Conservation (phyloP, 2,329 filamentous ascomycete species). For the Fusarium graminum region DNA sequence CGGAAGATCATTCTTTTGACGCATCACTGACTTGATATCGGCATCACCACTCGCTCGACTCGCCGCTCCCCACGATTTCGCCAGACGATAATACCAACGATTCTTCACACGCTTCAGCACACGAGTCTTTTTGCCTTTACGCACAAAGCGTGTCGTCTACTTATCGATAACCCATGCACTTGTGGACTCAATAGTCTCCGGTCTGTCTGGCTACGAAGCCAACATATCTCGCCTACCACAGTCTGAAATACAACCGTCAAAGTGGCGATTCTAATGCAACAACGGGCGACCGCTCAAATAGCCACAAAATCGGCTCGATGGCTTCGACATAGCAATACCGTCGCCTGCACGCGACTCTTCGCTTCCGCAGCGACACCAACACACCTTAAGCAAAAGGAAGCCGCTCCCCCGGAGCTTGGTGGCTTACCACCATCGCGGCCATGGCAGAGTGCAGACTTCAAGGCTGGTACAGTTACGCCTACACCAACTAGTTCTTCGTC, state of each 20-base stretch:
- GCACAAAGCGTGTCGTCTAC: neutral
- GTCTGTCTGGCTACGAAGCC: slow-evolving; percentile 26
- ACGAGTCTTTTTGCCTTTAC: neutral
- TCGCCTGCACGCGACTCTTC: slow-evolving; percentile 54
- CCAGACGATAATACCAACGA: neutral
- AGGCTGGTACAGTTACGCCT: slow-evolving; percentile 26
- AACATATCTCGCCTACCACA: slow-evolving; percentile 12
- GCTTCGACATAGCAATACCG: slow-evolving; percentile 54
- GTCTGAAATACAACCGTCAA: slow-evolving; percentile 44
- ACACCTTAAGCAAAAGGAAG: slow-evolving; percentile 43
- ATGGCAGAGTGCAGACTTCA: slow-evolving; percentile 33
- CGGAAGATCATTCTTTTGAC: slow-evolving; percentile 23
- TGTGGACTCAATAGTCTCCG: slow-evolving; percentile 22
- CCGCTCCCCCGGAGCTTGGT: slow-evolving; percentile 41
- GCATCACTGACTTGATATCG: slow-evolving; percentile 25
- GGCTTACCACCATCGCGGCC: slow-evolving; percentile 35
- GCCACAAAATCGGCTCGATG: slow-evolving; percentile 55
- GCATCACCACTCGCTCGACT: slow-evolving; percentile 24
- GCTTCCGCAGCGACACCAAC: slow-evolving; percentile 49
- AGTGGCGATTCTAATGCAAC: slow-evolving; percentile 55
- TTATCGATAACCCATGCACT: slow-evolving; percentile 14
- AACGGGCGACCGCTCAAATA: slow-evolving; percentile 61
- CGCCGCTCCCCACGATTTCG: slow-evolving; percentile 6
- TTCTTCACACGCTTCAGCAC: neutral
- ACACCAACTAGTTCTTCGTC: slow-evolving; percentile 36